These are phyloP conservation scores for Penicillium frequentans DNA, from an alignment of 2,329 filamentous ascomycete species.

Conservation along the genomic window DNA sequence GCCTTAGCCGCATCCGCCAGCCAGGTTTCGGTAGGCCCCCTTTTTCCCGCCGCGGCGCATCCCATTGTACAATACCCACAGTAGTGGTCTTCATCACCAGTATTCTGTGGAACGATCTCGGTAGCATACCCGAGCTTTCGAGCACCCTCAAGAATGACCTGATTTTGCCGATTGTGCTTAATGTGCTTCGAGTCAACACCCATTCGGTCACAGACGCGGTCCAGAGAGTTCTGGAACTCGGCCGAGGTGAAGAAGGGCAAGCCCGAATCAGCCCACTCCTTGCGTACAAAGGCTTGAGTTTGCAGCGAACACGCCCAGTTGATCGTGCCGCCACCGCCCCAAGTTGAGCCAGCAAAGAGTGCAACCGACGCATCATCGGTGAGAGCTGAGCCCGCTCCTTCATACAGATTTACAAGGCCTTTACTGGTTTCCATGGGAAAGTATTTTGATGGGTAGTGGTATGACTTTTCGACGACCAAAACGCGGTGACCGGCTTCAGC, in stretches of 20 bases:
- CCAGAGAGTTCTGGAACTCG: conserved; percentile 73
- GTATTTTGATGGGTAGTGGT: conserved; percentile 70
- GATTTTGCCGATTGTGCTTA: conserved; percentile 72
- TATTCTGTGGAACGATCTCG: conserved; percentile 75
- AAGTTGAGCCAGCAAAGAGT: conserved; percentile 68
- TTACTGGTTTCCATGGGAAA: conserved; percentile 71
- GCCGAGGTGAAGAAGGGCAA: conserved; percentile 72
- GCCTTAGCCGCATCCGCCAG: conserved; percentile 75
- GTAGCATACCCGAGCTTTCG: conserved; percentile 71
- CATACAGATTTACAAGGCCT: conserved; percentile 65
- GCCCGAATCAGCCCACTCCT: conserved; percentile 73
- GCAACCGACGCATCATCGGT: conserved; percentile 60
- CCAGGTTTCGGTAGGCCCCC: conserved; percentile 74
- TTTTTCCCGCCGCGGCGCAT: conserved; percentile 68
- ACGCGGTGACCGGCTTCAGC: conserved; percentile 74
- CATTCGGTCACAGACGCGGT: conserved; percentile 76
- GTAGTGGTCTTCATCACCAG: conserved; percentile 69
- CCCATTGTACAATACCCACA: conserved; percentile 67
- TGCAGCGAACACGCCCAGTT: conserved; percentile 75
- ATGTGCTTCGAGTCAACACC: conserved; percentile 68
- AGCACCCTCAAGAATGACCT: conserved; percentile 71
- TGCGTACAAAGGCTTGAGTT: conserved; percentile 72
- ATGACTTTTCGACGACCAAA: conserved; percentile 78
- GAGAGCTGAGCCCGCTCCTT: conserved; percentile 61
- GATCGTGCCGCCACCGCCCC: conserved; percentile 83